Evolutionary conservation across 148 eudicot species (phyloP).

Genomic region (Persicaria tinctoria): DNA sequence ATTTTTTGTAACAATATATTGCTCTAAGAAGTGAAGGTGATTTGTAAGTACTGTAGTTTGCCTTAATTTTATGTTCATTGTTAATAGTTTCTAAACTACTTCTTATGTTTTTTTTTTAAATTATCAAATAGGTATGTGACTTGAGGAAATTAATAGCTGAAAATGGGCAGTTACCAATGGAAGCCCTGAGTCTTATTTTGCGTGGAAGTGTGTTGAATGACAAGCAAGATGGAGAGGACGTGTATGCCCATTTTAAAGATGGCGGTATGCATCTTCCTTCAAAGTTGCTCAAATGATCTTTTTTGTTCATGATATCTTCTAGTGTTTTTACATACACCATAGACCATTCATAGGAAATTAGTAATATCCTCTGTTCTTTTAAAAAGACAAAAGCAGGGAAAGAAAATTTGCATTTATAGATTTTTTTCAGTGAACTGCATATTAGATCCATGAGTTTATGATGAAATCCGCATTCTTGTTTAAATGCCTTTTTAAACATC

Average conservation of each 20-base stretch:
- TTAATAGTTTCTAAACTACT: background rate
- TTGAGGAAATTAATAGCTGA: conserved; percentile 68
- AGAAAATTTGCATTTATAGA: background rate
- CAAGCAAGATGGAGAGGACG: conserved; percentile 43
- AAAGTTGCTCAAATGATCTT: background rate
- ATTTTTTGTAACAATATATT: background rate
- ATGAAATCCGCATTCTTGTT: background rate
- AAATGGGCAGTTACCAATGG: conserved; percentile 37
- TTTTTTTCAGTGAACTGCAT: background rate
- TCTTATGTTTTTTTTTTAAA: background rate
- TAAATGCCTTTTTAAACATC: background rate
- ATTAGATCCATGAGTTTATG: background rate
- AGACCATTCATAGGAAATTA: background rate
- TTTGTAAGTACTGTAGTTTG: background rate
- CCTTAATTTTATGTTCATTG: background rate
- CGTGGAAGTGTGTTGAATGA: conserved; percentile 71
- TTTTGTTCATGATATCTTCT: background rate
- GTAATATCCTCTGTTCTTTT: background rate
- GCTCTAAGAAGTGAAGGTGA: background rate
- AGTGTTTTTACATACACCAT: background rate
- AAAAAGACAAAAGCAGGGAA: background rate
- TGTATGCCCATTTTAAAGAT: conserved; percentile 37
- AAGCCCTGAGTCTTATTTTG: conserved; percentile 58
- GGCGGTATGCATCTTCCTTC: conserved; percentile 49
- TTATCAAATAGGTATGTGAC: conserved; percentile 46